Evolutionary conservation across 1,284 basidiomycete species (phyloP), one percentile per base, ranked within the genome.

Genomic region (Peniophora sp.): DNA sequence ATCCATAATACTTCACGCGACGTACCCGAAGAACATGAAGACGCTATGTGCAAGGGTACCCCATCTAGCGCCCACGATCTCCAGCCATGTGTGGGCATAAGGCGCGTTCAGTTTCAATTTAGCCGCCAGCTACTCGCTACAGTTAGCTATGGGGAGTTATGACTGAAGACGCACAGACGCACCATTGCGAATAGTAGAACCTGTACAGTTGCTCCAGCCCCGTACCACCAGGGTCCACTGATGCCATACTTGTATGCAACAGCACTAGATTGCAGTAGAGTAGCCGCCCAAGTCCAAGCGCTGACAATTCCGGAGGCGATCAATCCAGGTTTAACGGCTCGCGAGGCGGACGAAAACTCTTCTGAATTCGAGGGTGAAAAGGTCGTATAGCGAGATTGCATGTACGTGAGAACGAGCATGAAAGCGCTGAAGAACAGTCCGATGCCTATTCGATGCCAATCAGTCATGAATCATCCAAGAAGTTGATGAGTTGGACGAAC

Each of bases 251-350:
- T 86, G 67, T 94, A 95, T 0, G 83, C 87, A 2, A 92, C 83
- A 2, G 88, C 86, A 58, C 84, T 87, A 47, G 84, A 86, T 76
- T 89, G 85, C 23, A 83, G 66, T 78, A 87, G 65, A 1, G 83
- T 86, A 14, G 85, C 86, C 2, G 85, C 85, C 85, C 85, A 92
- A 17, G 91, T 92, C 85, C 85, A 88, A 10, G 87, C 84, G 18
- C 82, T 85, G 17, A 95, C 90, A 55, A 96, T 93, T 6, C 92
- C 92, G 10, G 89, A 81, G 0, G 92, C 93, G 52, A 96, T 93
- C 41, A 97, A 73, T 6, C 92, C 93, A 2, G 93, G 91, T 58
- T 93, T 93, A 47, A 93, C 79, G 53, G 83, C 87, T 32, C 85
- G 71, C 3, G 85, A 88, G 2, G 92, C 92, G 51, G 82, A 87